A percentile compares a stretch with the other conserved stretches of the same genome.
Conservation (phyloP, 2,329 filamentous ascomycete species). For the Ophiostoma himal-ulmi region DNA sequence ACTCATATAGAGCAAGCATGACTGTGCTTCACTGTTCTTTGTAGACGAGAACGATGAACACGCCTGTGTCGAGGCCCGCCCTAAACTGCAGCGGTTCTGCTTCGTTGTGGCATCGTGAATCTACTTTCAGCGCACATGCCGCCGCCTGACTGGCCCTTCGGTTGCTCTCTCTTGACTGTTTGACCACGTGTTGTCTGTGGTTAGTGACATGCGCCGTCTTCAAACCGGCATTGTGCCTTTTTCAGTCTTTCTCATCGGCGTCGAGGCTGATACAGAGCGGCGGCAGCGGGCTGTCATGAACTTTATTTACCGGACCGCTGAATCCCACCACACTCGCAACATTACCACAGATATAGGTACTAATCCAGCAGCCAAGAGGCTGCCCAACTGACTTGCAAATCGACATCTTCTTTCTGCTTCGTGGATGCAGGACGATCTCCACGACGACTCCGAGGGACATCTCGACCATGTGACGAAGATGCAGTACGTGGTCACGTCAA, state of each 20-base stretch:
- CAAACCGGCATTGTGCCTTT: not conserved
- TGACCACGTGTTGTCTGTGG: not conserved
- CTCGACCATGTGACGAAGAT: not conserved
- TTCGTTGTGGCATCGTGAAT: slow-evolving; percentile 21
- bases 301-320: not conserved
- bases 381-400: not conserved
- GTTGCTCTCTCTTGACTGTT: not conserved
- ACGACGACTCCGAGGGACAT: not conserved
- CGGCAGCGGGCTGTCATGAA: not conserved
- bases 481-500: not conserved
- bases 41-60: not conserved
- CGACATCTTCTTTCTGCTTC: not conserved
- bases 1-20: not conserved
- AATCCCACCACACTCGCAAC: not conserved
- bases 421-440: not conserved
- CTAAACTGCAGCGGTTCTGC: slow-evolving; percentile 14
- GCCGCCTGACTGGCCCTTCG: slow-evolving; percentile 21
- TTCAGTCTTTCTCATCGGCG: not conserved
- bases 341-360: not conserved
- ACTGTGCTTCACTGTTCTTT: not conserved
- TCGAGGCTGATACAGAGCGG: not conserved
- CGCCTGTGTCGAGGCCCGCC: not conserved
- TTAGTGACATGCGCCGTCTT: not conserved
- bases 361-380: not conserved
- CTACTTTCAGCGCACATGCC: slow-evolving; percentile 22